Evolutionary conservation across 352 stramenopile species (phyloP).

Genomic region (Pythium volutum): DNA sequence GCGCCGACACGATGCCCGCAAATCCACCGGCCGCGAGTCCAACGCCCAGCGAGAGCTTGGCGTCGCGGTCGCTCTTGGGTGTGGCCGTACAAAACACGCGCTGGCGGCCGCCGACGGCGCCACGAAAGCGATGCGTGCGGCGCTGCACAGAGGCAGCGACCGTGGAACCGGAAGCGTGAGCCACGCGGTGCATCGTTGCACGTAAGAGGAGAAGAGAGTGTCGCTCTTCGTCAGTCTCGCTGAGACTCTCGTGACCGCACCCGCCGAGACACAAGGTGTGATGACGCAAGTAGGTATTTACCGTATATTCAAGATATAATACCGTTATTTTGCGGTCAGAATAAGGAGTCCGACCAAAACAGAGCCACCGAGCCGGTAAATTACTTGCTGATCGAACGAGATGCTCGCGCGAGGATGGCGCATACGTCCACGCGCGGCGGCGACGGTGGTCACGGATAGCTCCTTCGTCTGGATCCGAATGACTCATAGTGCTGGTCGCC

Average conservation of each 20-base stretch:
- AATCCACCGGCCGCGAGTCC: constrained; percentile 50
- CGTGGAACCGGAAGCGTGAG: background rate
- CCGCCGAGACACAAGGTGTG: background rate
- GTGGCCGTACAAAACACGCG: constrained; percentile 48
- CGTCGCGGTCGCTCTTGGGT: constrained; percentile 34
- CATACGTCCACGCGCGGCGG: background rate
- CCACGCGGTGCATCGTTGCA: constrained; percentile 16
- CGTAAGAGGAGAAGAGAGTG: background rate
- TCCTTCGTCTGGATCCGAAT: background rate
- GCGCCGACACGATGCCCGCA: constrained; percentile 67
- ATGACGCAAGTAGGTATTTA: constrained; percentile 17
- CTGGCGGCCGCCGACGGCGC: constrained; percentile 19
- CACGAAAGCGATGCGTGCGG: constrained; percentile 7
- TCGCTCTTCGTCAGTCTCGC: no score
- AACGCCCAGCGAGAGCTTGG: constrained; percentile 43
- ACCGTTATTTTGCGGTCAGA: constrained; percentile 1
- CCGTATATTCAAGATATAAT: background rate
- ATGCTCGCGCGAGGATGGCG: background rate
- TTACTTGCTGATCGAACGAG: background rate
- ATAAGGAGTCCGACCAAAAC: no score
- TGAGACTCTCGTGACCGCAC: no score
- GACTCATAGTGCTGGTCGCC: background rate
- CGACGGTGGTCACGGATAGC: background rate
- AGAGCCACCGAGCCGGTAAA: no score
- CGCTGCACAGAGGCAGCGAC: background rate